Conservation (phyloP, 768 basidiomycete species). For the Tylopilus felleus region DNA sequence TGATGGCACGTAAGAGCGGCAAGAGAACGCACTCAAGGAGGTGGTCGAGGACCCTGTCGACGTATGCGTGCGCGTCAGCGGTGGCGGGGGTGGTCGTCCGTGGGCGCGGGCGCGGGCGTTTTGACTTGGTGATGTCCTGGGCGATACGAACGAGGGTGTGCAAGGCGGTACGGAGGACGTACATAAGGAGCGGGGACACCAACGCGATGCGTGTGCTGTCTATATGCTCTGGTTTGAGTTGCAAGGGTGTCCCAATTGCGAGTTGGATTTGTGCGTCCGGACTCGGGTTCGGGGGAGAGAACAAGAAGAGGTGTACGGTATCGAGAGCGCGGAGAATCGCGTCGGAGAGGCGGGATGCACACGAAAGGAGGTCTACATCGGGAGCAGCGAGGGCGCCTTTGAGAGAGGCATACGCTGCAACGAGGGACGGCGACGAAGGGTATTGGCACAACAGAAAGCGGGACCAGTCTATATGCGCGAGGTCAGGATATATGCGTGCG, state of each 20-base stretch:
- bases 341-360: conserved; percentile 14
- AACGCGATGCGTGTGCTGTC: conserved; percentile 19
- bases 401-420: conserved; percentile 21
- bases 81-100: background rate
- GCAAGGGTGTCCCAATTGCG: background rate
- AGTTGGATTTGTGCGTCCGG: background rate
- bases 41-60: conserved; percentile 15
- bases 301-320: conserved; percentile 18
- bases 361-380: background rate
- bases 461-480: conserved; percentile 19
- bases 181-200: conserved; percentile 23
- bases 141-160: conserved; percentile 11
- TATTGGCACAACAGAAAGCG: conserved; percentile 16
- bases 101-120: conserved; percentile 7
- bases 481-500: background rate
- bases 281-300: conserved; percentile 4
- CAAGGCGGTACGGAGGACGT: conserved; percentile 20
- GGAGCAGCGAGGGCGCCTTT: conserved; percentile 13
- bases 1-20: conserved; percentile 17
- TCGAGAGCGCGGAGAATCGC: conserved; percentile 21
- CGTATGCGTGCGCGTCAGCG: background rate
- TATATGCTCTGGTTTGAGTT: conserved; percentile 8
- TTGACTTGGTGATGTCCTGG: conserved; percentile 11
- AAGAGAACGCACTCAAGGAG: conserved; percentile 23
- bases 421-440: conserved; percentile 24